A percentile compares a stretch with the other conserved stretches of the same genome.
Evolutionary conservation across 768 basidiomycete species (phyloP).

Genomic region (Boletus reticulatus): DNA sequence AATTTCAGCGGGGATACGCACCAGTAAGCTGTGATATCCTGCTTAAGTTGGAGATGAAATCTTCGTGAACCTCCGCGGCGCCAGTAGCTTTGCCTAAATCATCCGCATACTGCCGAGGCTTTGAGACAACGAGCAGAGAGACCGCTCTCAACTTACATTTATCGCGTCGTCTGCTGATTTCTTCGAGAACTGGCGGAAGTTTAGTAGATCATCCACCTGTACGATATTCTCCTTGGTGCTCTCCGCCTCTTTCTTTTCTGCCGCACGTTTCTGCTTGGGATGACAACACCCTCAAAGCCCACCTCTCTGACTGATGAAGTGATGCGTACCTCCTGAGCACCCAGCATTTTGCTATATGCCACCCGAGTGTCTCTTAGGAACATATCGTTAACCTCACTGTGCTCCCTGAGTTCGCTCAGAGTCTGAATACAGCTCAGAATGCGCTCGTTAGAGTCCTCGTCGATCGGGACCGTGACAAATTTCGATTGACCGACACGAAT

Average conservation of each 20-base stretch:
- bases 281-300: neutral
- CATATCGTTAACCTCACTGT: constrained; percentile 58
- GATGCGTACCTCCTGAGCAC: constrained; percentile 77
- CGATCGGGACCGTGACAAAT: constrained; percentile 91
- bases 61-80: constrained; percentile 76
- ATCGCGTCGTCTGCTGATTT: constrained; percentile 80
- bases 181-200: constrained; percentile 94
- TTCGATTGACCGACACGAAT: constrained; percentile 98
- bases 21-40: constrained; percentile 93
- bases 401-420: constrained; percentile 71
- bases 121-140: neutral
- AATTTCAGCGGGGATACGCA: constrained; percentile 27
- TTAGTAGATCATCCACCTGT: constrained; percentile 90
- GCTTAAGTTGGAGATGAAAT: constrained; percentile 92
- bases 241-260: constrained; percentile 88
- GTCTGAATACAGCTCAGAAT: constrained; percentile 96
- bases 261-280: constrained; percentile 69
- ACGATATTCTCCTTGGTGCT: constrained; percentile 60
- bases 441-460: constrained; percentile 96
- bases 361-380: constrained; percentile 86
- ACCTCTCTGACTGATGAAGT: neutral
- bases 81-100: constrained; percentile 92
- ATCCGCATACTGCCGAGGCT: constrained; percentile 65
- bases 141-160: constrained; percentile 45
- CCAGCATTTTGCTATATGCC: constrained; percentile 95